Evolutionary conservation across 1,284 basidiomycete species (phyloP).

Genomic region (Boletellus deceptivus): DNA sequence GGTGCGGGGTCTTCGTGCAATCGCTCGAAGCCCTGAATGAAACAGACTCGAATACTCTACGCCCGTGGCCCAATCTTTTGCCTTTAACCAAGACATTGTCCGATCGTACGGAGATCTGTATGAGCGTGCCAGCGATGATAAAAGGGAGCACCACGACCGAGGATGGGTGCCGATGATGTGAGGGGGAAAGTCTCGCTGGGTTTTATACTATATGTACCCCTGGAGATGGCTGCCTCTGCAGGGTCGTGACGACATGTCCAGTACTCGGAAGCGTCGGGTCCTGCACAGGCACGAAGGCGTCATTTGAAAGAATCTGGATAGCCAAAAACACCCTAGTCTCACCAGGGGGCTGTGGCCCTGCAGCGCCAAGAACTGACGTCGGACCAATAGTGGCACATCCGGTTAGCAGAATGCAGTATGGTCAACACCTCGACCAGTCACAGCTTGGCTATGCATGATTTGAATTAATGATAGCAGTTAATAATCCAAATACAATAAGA

Average conservation of each 20-base stretch:
- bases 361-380: constrained; percentile 5
- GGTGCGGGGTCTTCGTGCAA: constrained; percentile 18
- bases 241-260: constrained; percentile 6
- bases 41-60: constrained; percentile 31
- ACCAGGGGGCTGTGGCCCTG: constrained; percentile 7
- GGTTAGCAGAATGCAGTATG: too few species aligned
- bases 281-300: constrained; percentile 3
- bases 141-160: neutral
- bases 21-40: constrained; percentile 29
- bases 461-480: neutral
- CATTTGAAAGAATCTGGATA: constrained; percentile 9
- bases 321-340: constrained; percentile 7
- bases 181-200: neutral
- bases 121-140: neutral
- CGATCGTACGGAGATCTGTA: neutral
- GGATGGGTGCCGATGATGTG: constrained; percentile 1
- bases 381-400: too few species aligned
- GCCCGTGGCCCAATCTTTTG: constrained; percentile 28
- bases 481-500: neutral
- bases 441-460: constrained; percentile 1
- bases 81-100: constrained; percentile 33
- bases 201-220: constrained; percentile 24
- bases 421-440: neutral
- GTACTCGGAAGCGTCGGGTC: neutral
- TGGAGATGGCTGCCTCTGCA: constrained; percentile 17